phyloP scores from a whole-genome alignment of 768 basidiomycete genomes.

The Cyclocybe cylindracea region DNA sequence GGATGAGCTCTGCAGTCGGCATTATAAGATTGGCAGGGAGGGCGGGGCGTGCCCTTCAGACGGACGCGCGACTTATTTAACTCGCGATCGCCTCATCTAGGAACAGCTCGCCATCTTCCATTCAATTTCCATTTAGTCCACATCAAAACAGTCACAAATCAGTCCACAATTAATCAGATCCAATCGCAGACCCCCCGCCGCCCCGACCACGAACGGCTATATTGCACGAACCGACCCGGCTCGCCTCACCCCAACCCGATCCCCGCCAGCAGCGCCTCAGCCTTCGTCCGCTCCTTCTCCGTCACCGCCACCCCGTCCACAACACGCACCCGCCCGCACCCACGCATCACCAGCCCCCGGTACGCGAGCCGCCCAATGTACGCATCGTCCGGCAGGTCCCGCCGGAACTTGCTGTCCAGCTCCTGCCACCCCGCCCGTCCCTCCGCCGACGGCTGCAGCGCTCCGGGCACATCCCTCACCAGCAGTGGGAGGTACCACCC shows the following conservation, averaged over 20 bases:
- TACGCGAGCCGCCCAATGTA: conserved; percentile 89
- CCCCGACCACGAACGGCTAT: conserved; percentile 18
- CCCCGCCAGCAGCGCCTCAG: conserved; percentile 63
- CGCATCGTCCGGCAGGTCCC: conserved; percentile 84
- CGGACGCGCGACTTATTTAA: conserved; percentile 25
- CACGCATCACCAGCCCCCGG: conserved; percentile 84
- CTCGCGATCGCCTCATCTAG: conserved; percentile 23
- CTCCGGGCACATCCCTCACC: conserved; percentile 66
- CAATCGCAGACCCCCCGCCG: neutral
- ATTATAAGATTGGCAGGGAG: conserved; percentile 34
- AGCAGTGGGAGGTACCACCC: conserved; percentile 94
- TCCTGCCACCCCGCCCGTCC: conserved; percentile 59
- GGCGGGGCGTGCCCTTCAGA: conserved; percentile 15
- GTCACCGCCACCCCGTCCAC: conserved; percentile 87
- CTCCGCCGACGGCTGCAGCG: conserved; percentile 60
- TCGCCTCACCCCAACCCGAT: conserved; percentile 30
- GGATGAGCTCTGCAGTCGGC: conserved; percentile 55
- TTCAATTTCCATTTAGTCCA: conserved; percentile 10
- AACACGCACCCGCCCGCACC: conserved; percentile 62
- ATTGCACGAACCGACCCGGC: conserved; percentile 15
- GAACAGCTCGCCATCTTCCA: conserved; percentile 20
- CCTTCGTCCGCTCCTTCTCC: conserved; percentile 85
- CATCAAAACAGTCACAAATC: neutral
- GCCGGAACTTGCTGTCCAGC: conserved; percentile 84
- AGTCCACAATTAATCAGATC: conserved; percentile 24